Percentiles rank a stretch among this genome's conserved stretches.
Conservation (phyloP, 176 grass and related monocot genomes). For the Cenchrus americanus region DNA sequence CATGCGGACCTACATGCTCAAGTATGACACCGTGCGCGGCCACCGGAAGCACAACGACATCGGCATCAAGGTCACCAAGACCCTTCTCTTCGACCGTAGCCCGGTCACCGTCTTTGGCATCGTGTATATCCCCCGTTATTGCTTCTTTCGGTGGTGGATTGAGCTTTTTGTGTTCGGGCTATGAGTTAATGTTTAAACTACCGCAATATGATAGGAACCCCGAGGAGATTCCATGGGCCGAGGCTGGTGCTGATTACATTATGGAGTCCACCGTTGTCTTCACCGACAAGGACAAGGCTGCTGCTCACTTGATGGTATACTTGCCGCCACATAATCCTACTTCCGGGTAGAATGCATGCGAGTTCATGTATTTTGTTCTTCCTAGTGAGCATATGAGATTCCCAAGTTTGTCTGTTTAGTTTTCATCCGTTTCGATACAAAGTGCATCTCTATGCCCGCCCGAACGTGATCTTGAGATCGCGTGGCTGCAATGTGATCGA, state of each 20-base stretch:
- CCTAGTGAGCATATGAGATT: no score
- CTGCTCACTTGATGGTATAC: slow-evolving; percentile 72
- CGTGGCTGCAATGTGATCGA: no score
- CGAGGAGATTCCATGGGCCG: slow-evolving; percentile 72
- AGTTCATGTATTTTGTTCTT: no score
- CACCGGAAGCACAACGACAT: slow-evolving; percentile 72
- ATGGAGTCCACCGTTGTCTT: slow-evolving; percentile 83
- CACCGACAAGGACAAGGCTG: slow-evolving; percentile 70
- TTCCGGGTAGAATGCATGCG: no score
- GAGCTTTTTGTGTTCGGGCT: not conserved
- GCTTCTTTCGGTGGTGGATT: not conserved
- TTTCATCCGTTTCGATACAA: not conserved
- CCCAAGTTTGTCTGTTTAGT: no score
- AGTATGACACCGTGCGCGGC: slow-evolving; percentile 73
- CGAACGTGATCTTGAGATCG: no score
- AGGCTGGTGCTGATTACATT: slow-evolving; percentile 66
- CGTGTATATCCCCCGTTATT: slow-evolving; percentile 19
- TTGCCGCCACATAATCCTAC: not conserved
- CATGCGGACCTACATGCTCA: slow-evolving; percentile 77
- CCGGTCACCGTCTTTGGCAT: slow-evolving; percentile 54
- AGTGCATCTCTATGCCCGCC: not conserved
- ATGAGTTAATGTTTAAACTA: not conserved
- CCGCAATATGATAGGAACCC: slow-evolving; percentile 47
- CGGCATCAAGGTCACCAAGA: slow-evolving; percentile 62
- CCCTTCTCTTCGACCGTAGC: slow-evolving; percentile 67